Conservation (phyloP, 2,329 filamentous ascomycete genomes). For the Capronia epimyces region DNA sequence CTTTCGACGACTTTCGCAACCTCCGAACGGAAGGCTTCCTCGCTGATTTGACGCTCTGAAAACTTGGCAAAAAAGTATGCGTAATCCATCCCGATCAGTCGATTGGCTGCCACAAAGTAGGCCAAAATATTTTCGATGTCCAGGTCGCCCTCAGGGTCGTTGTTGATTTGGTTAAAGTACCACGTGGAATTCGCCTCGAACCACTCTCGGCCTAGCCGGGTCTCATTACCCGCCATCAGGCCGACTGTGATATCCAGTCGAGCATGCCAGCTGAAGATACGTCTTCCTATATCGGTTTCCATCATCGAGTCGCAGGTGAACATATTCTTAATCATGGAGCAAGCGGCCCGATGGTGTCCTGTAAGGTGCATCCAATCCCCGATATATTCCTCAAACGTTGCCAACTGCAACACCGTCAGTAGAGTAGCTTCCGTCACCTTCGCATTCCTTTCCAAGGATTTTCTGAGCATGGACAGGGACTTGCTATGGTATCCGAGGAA, state of each 20-base stretch:
- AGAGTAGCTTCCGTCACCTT: slow-evolving; percentile 68
- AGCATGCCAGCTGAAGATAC: slow-evolving; percentile 81
- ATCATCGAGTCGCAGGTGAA: slow-evolving; percentile 72
- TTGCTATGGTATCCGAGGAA: slow-evolving; percentile 89
- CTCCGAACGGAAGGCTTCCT: slow-evolving; percentile 60
- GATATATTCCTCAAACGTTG: slow-evolving; percentile 91
- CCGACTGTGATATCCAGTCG: slow-evolving; percentile 82
- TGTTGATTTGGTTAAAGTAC: slow-evolving; percentile 54
- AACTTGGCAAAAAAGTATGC: slow-evolving; percentile 68
- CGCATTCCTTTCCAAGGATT: slow-evolving; percentile 64
- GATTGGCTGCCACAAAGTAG: slow-evolving; percentile 59
- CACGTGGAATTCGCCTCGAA: slow-evolving; percentile 61
- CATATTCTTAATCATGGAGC: slow-evolving; percentile 70
- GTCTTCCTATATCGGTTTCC: slow-evolving; percentile 63
- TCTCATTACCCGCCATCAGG: slow-evolving; percentile 72
- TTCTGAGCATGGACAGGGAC: slow-evolving; percentile 71
- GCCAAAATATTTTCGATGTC: slow-evolving; percentile 63
- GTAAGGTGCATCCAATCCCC: slow-evolving; percentile 94
- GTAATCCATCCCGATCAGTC: slow-evolving; percentile 74
- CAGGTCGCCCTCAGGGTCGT: slow-evolving; percentile 48
- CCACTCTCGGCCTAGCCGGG: slow-evolving; percentile 72
- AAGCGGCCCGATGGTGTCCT: slow-evolving; percentile 85
- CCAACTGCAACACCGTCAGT: slow-evolving; percentile 82
- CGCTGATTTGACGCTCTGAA: slow-evolving; percentile 52
- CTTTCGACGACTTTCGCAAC: slow-evolving; percentile 50